These are phyloP conservation scores for Lojkania enalia DNA, from an alignment of 2,329 filamentous ascomycete genomes.

Conservation along the genomic window DNA sequence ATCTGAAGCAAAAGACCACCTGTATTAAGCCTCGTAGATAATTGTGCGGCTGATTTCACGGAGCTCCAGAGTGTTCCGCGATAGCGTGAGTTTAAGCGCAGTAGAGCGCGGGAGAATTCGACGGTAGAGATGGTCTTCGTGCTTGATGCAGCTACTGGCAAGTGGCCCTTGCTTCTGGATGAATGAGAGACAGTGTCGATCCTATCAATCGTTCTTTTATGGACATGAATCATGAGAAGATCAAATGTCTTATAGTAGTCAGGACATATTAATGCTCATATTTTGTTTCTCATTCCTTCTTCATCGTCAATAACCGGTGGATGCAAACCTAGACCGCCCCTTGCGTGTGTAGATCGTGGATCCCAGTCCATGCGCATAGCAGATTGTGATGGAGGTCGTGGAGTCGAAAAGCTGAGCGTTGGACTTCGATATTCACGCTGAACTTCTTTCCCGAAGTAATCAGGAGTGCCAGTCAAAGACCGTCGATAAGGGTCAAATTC, in stretches of 20 bases:
- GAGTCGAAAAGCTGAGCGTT: slow-evolving; percentile 47
- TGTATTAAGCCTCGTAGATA: too few relatives aligned
- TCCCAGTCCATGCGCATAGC: slow-evolving; percentile 40
- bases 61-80: too few relatives aligned
- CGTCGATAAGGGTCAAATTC: slow-evolving; percentile 28
- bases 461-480: slow-evolving; percentile 31
- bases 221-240: neutral
- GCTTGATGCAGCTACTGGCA: too few relatives aligned
- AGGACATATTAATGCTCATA: slow-evolving; percentile 27
- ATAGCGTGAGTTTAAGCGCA: too few relatives aligned
- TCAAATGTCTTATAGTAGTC: neutral
- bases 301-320: slow-evolving; percentile 30
- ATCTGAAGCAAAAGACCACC: too few relatives aligned
- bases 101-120: too few relatives aligned
- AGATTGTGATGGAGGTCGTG: slow-evolving; percentile 40
- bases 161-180: too few relatives aligned
- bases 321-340: slow-evolving; percentile 46
- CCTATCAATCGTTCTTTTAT: neutral
- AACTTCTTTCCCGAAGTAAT: slow-evolving; percentile 41
- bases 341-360: slow-evolving; percentile 41
- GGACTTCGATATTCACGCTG: slow-evolving; percentile 46
- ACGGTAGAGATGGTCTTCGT: too few relatives aligned
- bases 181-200: neutral
- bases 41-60: too few relatives aligned
- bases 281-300: slow-evolving; percentile 28